Evolutionary conservation across 1,139 yeast genomes (phyloP), one percentile per base, ranked within the genome.

Genomic region (Pichia norvegensis): DNA sequence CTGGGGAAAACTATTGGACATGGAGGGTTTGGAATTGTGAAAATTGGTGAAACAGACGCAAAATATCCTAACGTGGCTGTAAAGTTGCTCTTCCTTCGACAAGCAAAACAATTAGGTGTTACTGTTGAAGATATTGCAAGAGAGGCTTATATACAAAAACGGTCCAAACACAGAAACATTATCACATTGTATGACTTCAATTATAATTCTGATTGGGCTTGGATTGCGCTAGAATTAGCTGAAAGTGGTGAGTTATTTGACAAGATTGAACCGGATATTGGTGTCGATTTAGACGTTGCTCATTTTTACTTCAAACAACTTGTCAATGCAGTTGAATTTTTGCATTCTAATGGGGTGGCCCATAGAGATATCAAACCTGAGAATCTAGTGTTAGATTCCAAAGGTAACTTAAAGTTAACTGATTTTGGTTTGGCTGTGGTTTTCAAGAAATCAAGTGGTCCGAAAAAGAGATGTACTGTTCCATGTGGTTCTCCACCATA

Each of bases 301-400:
- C 85, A 81, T 51, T 76, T 82, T 55, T 82, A 81, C 56, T 81
- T 80, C 59, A 73, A 72, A 41, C 86, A 81, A 53, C 63, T 81
- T 50, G 67, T 79, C 1, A 75, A 72, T 45, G 84, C 83, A 0
- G 63, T 79, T 16, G 68, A 67, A 6, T 78, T 70, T 55, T 60
- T 86, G 37, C 96, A 87, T 60, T 68, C 72, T 3, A 74, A 73
- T 43, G 87, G 92, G 44, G 83, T 87, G 38, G 90, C 94, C 5
- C 96, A 87, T 66, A 64, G 96, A 52, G 95, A 87, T 60, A 84
- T 88, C 48, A 87, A 87, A 59, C 96, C 96, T 0, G 96, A 87
- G 58, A 87, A 87, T 59, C 78, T 87, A n/a, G 68, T 88, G 31
- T 67, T 88, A 19, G 95, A 87, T 59, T 67, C 67, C 27, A 75